phyloP scores from a whole-genome alignment of 2,329 filamentous ascomycete genomes.

The Karstenula rhodostoma region DNA sequence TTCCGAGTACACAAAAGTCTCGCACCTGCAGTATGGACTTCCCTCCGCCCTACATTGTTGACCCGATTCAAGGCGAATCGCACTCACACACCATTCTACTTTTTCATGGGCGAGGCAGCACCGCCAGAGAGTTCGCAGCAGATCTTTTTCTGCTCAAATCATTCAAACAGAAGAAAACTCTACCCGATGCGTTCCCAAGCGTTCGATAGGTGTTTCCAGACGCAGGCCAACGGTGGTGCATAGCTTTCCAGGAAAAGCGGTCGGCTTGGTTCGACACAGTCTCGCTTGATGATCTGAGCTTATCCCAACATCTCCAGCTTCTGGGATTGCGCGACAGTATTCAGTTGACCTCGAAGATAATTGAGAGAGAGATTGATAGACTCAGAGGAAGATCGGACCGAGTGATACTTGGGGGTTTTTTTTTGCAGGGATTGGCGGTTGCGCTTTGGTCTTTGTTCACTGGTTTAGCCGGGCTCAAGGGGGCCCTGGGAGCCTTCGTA shows the following conservation, averaged over 20 bases:
- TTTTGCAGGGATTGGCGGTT: slow-evolving; percentile 30
- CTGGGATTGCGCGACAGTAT: slow-evolving; percentile 54
- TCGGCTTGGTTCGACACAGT: slow-evolving; percentile 63
- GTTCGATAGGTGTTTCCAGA: slow-evolving; percentile 62
- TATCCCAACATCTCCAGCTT: slow-evolving; percentile 55
- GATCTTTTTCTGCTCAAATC: slow-evolving; percentile 48
- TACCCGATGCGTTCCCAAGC: slow-evolving; percentile 54
- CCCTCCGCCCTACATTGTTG: slow-evolving; percentile 10
- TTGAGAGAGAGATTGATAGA: slow-evolving; percentile 24
- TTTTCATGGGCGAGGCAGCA: slow-evolving; percentile 57
- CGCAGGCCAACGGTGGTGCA: slow-evolving; percentile 45
- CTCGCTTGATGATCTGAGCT: slow-evolving; percentile 52
- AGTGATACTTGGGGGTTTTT: slow-evolving; percentile 28
- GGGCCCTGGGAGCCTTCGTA: slow-evolving; percentile 24
- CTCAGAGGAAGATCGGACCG: slow-evolving; percentile 19
- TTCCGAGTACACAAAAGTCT: background rate
- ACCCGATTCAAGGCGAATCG: background rate
- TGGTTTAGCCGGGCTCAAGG: slow-evolving; percentile 15
- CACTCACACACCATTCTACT: slow-evolving; percentile 59
- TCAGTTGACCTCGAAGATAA: slow-evolving; percentile 31
- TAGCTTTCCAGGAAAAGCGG: slow-evolving; percentile 32
- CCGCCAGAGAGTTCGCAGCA: slow-evolving; percentile 48
- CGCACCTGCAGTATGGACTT: background rate
- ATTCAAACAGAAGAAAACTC: slow-evolving; percentile 26
- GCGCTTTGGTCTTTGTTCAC: slow-evolving; percentile 29